phyloP scores from a whole-genome alignment of 2,329 filamentous ascomycete species.

The Pyrenophora teres region DNA sequence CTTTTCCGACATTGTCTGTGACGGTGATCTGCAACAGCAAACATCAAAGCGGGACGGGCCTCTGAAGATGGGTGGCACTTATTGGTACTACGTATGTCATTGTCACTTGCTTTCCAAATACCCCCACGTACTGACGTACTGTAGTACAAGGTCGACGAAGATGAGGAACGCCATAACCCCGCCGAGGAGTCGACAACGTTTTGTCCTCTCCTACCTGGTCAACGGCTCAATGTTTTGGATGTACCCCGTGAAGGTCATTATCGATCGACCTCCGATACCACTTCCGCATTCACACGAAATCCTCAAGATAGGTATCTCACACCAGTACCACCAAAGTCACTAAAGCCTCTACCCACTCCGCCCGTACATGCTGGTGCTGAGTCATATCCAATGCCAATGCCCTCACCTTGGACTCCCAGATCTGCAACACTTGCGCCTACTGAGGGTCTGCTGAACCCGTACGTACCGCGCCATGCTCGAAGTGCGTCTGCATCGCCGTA shows the following conservation, averaged over 20 bases:
- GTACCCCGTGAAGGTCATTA: slow-evolving; percentile 70
- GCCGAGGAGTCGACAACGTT: slow-evolving; percentile 72
- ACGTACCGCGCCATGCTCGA: slow-evolving; percentile 32
- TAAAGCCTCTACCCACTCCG: slow-evolving; percentile 37
- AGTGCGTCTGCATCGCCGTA: slow-evolving; percentile 40
- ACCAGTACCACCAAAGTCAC: slow-evolving; percentile 59
- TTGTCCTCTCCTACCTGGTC: slow-evolving; percentile 87
- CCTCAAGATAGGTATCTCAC: slow-evolving; percentile 76
- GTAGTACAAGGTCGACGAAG: slow-evolving; percentile 84
- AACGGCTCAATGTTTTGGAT: slow-evolving; percentile 81
- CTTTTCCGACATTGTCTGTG: slow-evolving; percentile 83
- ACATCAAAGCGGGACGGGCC: slow-evolving; percentile 71
- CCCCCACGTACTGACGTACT: slow-evolving; percentile 18
- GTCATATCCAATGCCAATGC: slow-evolving; percentile 23
- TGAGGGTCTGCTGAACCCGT: slow-evolving; percentile 28
- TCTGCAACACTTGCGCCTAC: slow-evolving; percentile 38
- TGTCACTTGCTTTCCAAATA: slow-evolving; percentile 44
- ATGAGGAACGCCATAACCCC: slow-evolving; percentile 75
- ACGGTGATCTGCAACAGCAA: slow-evolving; percentile 65
- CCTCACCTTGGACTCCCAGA: slow-evolving; percentile 29
- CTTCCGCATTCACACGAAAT: slow-evolving; percentile 75
- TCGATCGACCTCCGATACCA: slow-evolving; percentile 69
- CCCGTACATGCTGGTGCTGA: slow-evolving; percentile 22
- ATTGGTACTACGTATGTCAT: slow-evolving; percentile 88
- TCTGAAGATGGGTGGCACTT: slow-evolving; percentile 88